Base-by-base conservation (phyloP, 192 early-diverging fungal genomes). In the Rhizophagus sp. region DNA sequence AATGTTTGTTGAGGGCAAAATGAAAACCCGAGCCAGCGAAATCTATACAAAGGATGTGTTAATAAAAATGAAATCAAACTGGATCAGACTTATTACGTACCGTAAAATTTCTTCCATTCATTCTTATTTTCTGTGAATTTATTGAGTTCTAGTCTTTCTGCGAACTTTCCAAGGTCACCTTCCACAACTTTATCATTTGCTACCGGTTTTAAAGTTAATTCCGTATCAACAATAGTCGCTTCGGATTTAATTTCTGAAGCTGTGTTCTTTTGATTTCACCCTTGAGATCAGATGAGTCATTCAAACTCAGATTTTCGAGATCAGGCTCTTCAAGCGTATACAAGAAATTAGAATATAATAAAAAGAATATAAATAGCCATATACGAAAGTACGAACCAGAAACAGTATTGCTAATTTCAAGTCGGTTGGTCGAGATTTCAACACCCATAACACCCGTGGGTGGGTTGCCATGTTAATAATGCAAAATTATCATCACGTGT, bases 291-390 rank as follows among this genome's bases (percentile, higher is more conserved):
- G 39, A 8, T 6, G 39, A 39, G 39, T 8, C 7, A 4, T 39
- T 39, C 39, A 39, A 39, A 39, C 39, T 39, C 39, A 39, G 39
- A 8, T 39, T 39, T 39, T 39, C 39, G 7, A 39, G 39, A 34
- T 39, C 75, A 76, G 62, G 34, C 61, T 44, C 74, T 76, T 76
- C 1, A 63, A 0, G 13, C 34, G 61, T 27, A 76, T 76, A 76
- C 57, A 62, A 76, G 57, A 76, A 62, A 76, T 76, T 76, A 76
- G 57, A 76, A 76, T 63, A 76, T 76, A 76, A 75, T 76, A 76
- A 76, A 73, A 72, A 75, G 57, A 39, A 9, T 76, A 76, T 63
- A 76, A 76, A 62, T 76, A 76, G 11, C 11, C 30, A 76, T 76
- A 76, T 76, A 76, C 10, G 19, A 76, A 76, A 61, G 7, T 63